Percentiles rank a stretch among this genome's conserved stretches.
Conservation (phyloP, 805 yeast genomes). For the Starmerella floris region DNA sequence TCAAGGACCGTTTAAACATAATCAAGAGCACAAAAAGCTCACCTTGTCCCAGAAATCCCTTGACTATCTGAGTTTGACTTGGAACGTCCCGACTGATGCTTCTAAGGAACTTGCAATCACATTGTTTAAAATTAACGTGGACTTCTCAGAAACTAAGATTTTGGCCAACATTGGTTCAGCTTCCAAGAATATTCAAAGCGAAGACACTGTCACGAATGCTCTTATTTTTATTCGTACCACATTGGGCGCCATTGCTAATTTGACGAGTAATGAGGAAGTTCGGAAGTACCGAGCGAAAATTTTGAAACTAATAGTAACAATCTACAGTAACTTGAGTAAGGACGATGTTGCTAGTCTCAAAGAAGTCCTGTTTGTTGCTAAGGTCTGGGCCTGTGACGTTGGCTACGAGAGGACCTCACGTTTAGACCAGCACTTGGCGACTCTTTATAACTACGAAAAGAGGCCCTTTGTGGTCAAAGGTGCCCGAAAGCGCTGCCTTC, state of each 20-base stretch:
- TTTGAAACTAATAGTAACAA: slow-evolving; percentile 26
- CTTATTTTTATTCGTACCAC: slow-evolving; percentile 46
- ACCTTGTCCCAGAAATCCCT: slow-evolving; percentile 9
- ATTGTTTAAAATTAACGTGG: slow-evolving; percentile 39
- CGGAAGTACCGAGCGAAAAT: not conserved
- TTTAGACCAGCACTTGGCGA: slow-evolving; percentile 39
- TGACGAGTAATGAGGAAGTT: not conserved
- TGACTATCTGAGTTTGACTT: slow-evolving; percentile 37
- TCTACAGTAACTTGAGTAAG: slow-evolving; percentile 39
- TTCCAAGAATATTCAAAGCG: not conserved
- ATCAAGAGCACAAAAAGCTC: not conserved
- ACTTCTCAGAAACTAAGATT: slow-evolving; percentile 13
- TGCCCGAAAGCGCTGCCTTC: slow-evolving; percentile 46
- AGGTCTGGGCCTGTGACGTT: slow-evolving; percentile 69
- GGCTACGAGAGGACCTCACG: slow-evolving; percentile 58
- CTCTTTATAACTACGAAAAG: slow-evolving; percentile 44
- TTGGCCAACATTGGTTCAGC: not conserved
- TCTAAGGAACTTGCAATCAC: slow-evolving; percentile 52
- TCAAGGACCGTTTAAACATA: not conserved
- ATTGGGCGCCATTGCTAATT: slow-evolving; percentile 50
- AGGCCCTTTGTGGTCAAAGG: slow-evolving; percentile 52
- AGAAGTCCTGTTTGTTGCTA: slow-evolving; percentile 47
- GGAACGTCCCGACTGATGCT: slow-evolving; percentile 56
- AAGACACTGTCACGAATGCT: slow-evolving; percentile 45
- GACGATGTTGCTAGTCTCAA: slow-evolving; percentile 55